These are phyloP conservation scores for Brassica rapa DNA, from an alignment of 345 rosid genomes.

Conservation along the genomic window DNA sequence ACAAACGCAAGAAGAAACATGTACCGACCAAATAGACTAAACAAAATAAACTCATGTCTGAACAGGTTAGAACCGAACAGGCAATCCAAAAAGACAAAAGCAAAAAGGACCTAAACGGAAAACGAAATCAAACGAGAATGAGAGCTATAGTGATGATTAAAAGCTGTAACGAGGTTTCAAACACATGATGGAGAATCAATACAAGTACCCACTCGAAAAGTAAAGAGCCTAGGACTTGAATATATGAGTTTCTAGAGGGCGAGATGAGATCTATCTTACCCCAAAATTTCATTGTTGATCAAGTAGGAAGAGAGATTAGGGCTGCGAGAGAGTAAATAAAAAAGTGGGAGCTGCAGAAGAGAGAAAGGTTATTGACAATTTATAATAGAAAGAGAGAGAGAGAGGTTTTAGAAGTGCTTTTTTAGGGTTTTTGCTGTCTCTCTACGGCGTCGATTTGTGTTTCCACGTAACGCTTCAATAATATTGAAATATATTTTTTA, in stretches of 20 bases:
- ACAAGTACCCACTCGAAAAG: too few relatives aligned
- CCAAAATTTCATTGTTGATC: conserved; percentile 58
- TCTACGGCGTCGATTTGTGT: background rate
- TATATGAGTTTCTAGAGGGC: background rate
- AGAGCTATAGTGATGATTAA: background rate
- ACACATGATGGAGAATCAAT: background rate
- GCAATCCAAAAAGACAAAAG: background rate
- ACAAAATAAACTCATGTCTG: too few relatives aligned
- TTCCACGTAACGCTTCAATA: background rate
- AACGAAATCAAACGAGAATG: background rate
- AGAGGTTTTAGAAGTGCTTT: background rate
- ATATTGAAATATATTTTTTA: too few relatives aligned
- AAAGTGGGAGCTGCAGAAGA: background rate
- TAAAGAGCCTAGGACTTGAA: too few relatives aligned
- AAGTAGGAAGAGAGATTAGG: background rate
- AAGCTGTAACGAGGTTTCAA: background rate
- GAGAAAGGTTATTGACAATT: background rate
- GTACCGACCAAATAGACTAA: background rate
- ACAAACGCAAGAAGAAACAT: background rate
- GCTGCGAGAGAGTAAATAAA: background rate
- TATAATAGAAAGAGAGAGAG: background rate
- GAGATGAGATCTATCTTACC: conserved; percentile 37
- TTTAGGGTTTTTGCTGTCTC: background rate
- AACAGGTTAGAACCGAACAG: background rate
- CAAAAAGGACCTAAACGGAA: background rate